Conservation (phyloP, 139 green algal species). For the Chlamydomonas incerta region DNA sequence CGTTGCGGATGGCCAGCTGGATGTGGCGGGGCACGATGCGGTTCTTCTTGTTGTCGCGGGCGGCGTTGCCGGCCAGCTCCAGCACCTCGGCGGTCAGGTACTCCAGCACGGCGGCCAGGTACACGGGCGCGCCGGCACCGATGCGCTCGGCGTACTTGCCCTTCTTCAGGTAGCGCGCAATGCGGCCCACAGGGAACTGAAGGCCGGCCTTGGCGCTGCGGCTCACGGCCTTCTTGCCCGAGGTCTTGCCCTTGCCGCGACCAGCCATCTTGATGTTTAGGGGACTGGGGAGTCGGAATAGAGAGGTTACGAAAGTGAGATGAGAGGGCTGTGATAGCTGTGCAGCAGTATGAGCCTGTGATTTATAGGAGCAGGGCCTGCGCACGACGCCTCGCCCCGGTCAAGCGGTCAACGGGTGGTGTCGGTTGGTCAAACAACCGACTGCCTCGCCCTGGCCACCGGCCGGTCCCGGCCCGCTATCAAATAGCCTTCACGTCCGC, state of each 20-base stretch:
- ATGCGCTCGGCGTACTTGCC: constrained; percentile 71
- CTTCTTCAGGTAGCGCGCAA: constrained; percentile 88
- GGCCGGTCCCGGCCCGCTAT: too few relatives aligned
- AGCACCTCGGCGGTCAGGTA: constrained; percentile 82
- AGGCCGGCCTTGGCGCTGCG: constrained; percentile 90
- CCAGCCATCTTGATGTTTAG: not conserved
- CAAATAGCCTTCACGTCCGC: too few relatives aligned
- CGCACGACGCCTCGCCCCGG: too few relatives aligned
- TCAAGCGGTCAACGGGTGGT: too few relatives aligned
- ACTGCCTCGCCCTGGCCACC: too few relatives aligned
- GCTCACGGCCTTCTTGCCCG: constrained; percentile 64
- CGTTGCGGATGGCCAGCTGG: constrained; percentile 93
- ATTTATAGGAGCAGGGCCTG: too few relatives aligned
- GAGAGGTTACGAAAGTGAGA: too few relatives aligned
- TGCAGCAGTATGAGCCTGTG: too few relatives aligned
- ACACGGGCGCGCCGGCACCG: constrained; percentile 71
- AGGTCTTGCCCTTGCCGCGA: constrained; percentile 24
- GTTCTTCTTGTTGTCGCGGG: constrained; percentile 96
- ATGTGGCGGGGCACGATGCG: constrained; percentile 90
- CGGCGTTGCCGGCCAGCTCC: constrained; percentile 89
- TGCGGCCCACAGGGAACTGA: constrained; percentile 89
- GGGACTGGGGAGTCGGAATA: too few relatives aligned
- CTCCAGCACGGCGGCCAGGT: constrained; percentile 68
- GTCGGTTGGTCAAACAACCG: too few relatives aligned
- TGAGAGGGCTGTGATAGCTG: too few relatives aligned